Conservation (phyloP, 495 filamentous ascomycete genomes). For the Podospora bellae-mahoneyi region DNA sequence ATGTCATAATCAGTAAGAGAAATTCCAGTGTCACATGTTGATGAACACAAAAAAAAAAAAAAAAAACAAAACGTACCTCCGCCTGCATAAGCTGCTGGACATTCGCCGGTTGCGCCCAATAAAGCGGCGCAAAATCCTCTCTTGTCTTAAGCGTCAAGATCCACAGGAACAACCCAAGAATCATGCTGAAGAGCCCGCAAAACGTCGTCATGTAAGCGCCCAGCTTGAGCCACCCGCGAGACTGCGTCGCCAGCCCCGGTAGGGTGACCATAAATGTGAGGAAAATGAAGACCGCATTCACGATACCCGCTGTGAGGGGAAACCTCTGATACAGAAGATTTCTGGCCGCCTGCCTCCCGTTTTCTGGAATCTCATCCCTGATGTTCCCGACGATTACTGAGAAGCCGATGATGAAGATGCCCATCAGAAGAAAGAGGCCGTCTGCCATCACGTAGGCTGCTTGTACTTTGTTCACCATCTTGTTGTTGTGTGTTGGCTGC, state of each 20-base stretch:
- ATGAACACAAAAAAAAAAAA: slow-evolving; percentile 1
- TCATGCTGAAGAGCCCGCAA: slow-evolving; percentile 60
- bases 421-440: slow-evolving; percentile 59
- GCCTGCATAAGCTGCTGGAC: slow-evolving; percentile 63
- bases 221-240: slow-evolving; percentile 56
- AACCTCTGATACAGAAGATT: slow-evolving; percentile 59
- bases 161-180: slow-evolving; percentile 66
- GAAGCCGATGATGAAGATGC: slow-evolving; percentile 61
- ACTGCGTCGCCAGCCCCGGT: slow-evolving; percentile 58
- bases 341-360: slow-evolving; percentile 57
- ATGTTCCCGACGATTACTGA: slow-evolving; percentile 56
- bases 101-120: slow-evolving; percentile 47
- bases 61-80: slow-evolving; percentile 44
- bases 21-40: background rate
- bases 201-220: slow-evolving; percentile 58
- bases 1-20: slow-evolving; percentile 23
- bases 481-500: slow-evolving; percentile 17
- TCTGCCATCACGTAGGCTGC: slow-evolving; percentile 55
- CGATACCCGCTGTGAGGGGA: slow-evolving; percentile 63
- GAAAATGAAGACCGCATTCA: slow-evolving; percentile 61
- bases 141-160: slow-evolving; percentile 63
- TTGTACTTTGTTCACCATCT: slow-evolving; percentile 57
- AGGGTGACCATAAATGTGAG: slow-evolving; percentile 54
- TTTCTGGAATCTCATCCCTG: slow-evolving; percentile 40
- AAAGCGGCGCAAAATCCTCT: slow-evolving; percentile 53